A percentile compares a stretch with the other conserved stretches of the same genome.
Conservation (phyloP, 306 rosid species). For the Prunus mume region DNA sequence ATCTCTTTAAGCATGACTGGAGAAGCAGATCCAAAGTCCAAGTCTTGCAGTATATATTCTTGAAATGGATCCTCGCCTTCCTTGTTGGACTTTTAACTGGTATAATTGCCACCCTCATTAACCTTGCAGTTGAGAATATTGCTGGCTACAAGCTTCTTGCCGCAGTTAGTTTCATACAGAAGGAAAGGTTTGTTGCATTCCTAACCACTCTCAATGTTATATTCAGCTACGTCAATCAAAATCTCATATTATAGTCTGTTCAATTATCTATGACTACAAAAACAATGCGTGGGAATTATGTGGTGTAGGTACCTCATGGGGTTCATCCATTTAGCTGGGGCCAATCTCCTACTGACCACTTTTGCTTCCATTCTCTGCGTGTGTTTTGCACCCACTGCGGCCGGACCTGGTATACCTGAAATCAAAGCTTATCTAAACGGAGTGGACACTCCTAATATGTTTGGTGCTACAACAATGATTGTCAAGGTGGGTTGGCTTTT, state of each 20-base stretch:
- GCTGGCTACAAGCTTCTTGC: conserved; percentile 85
- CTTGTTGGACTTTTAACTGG: conserved; percentile 90
- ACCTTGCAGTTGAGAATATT: conserved; percentile 81
- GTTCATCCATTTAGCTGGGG: conserved; percentile 45
- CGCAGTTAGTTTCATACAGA: conserved; percentile 40
- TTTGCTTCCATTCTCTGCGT: conserved; percentile 72
- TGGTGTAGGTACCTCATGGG: conserved; percentile 64
- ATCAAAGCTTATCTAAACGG: conserved; percentile 95
- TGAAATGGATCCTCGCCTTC: conserved; percentile 71
- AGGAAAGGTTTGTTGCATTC: conserved; percentile 42
- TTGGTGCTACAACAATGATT: conserved; percentile 61
- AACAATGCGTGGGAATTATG: not conserved
- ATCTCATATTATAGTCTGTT: not conserved
- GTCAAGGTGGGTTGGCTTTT: conserved; percentile 62
- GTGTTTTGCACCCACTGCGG: conserved; percentile 85
- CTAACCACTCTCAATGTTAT: not conserved
- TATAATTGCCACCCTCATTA: conserved; percentile 73
- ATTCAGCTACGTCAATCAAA: not conserved
- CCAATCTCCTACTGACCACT: conserved; percentile 57
- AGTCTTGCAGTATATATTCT: conserved; percentile 66
- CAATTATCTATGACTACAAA: not conserved
- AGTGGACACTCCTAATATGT: conserved; percentile 89
- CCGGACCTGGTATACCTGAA: conserved; percentile 95
- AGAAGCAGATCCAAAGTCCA: conserved; percentile 77
- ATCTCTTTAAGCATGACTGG: conserved; percentile 88